Evolutionary conservation across 306 rosid species (phyloP).

Genomic region (Nissolia schottii): DNA sequence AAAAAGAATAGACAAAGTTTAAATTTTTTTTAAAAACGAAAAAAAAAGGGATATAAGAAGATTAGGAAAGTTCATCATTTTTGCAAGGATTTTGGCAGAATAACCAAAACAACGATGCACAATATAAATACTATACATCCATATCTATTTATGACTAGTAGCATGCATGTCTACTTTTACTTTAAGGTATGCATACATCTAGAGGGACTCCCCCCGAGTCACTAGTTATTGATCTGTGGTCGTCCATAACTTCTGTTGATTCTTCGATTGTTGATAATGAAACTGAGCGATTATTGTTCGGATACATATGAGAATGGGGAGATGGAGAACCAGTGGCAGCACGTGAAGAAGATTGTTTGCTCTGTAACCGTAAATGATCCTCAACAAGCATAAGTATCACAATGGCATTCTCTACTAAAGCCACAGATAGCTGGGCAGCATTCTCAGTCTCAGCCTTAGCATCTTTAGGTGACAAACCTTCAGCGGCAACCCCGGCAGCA

Average conservation of each 20-base stretch:
- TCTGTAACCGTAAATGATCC: slow-evolving; percentile 93
- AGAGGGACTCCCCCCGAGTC: slow-evolving; percentile 62
- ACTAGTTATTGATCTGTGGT: slow-evolving; percentile 38
- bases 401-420: slow-evolving; percentile 96
- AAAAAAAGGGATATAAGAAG: neutral
- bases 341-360: slow-evolving; percentile 63
- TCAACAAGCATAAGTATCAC: slow-evolving; percentile 98
- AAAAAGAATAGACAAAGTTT: neutral
- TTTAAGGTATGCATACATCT: slow-evolving; percentile 57
- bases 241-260: slow-evolving; percentile 42
- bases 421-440: slow-evolving; percentile 97
- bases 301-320: slow-evolving; percentile 53
- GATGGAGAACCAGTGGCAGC: slow-evolving; percentile 59
- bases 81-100: slow-evolving; percentile 1
- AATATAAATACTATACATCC: slow-evolving; percentile 14
- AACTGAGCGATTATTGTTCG: slow-evolving; percentile 36
- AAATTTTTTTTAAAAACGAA: neutral
- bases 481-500: slow-evolving; percentile 96
- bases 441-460: slow-evolving; percentile 91
- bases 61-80: neutral
- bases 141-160: neutral
- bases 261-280: slow-evolving; percentile 40
- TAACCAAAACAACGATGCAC: slow-evolving; percentile 1
- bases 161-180: slow-evolving; percentile 17
- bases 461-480: slow-evolving; percentile 76